Evolutionary conservation across 805 yeast genomes (phyloP), one percentile per base, ranked within the genome.

Genomic region (Candida alai): DNA sequence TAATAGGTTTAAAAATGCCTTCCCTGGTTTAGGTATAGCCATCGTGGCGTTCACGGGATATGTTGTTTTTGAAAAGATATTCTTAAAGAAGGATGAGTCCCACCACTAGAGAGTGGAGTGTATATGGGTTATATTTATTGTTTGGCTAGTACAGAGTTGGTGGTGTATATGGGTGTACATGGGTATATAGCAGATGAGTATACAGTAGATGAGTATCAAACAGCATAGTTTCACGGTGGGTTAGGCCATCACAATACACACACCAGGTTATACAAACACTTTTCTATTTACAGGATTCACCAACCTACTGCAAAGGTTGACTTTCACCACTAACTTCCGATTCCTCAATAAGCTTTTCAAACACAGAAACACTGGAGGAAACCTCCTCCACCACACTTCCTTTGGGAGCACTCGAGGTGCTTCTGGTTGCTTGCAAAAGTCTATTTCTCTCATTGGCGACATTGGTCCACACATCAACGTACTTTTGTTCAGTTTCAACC

Each of bases 1-100:
- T 32, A 77, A 80, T 60, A 69, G 93, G 48, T 80, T 77, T 58
- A 78, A 71, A 50, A 78, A 78, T 37, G 71, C 84, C 11, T 75
- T 86, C 52, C 95, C 95, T 4, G 95, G 95, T 3, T 70, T 85
- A 32, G 84, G 86, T 19, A 70, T 80, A 26, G 95, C 89, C 18
- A 68, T 80, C 16, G 88, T 77, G 12, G 93, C 88, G 3, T 86
- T 86, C 51, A 65, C 78, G 20, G 67, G 74, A 15, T 80, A 80
- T 53, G 69, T 75, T 40, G 74, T 76, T 21, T 78, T 76, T 51
- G 88, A 82, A 58, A 71, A 76, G 51, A 60, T 70, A 37, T 47
- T 74, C 35, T 53, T 66, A 33, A 58, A 58, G 51, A 58, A 58
- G 35, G 57, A 52, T 16, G 52, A 54, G n/a, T n/a, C n/a, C n/a